Evolutionary conservation across 2,329 filamentous ascomycete species (phyloP).

Genomic region (Microsporum canis): DNA sequence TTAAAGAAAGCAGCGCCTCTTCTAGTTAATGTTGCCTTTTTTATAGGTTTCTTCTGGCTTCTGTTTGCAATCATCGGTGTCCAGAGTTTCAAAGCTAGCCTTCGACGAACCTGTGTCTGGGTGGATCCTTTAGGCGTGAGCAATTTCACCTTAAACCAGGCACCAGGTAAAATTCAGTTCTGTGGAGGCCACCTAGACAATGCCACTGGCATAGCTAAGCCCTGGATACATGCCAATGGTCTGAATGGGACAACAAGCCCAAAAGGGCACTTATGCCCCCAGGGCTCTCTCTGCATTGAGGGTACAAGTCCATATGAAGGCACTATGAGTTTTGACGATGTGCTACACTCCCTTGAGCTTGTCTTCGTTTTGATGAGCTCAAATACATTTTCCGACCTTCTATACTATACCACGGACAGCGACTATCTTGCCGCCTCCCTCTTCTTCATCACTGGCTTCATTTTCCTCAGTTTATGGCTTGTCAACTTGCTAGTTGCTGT

Average conservation of each 20-base stretch:
- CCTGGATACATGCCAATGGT: constrained; percentile 57
- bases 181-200: constrained; percentile 73
- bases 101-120: constrained; percentile 69
- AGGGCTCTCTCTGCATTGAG: constrained; percentile 72
- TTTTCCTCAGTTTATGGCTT: constrained; percentile 93
- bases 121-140: constrained; percentile 45
- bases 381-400: constrained; percentile 89
- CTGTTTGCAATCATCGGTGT: constrained; percentile 94
- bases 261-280: constrained; percentile 84
- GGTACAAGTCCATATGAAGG: constrained; percentile 66
- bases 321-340: constrained; percentile 92
- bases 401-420: constrained; percentile 86
- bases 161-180: constrained; percentile 57
- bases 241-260: constrained; percentile 37
- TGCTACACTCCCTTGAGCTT: constrained; percentile 78
- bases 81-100: constrained; percentile 84
- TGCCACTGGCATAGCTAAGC: constrained; percentile 44
- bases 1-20: constrained; percentile 89
- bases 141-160: constrained; percentile 34
- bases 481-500: constrained; percentile 91
- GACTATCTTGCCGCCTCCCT: constrained; percentile 80
- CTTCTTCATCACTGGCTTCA: constrained; percentile 60
- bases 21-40: constrained; percentile 81
- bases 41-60: constrained; percentile 96
- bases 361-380: constrained; percentile 98